phyloP scores from a whole-genome alignment of 192 early-diverging fungal genomes.

The Linnemannia elongata region DNA sequence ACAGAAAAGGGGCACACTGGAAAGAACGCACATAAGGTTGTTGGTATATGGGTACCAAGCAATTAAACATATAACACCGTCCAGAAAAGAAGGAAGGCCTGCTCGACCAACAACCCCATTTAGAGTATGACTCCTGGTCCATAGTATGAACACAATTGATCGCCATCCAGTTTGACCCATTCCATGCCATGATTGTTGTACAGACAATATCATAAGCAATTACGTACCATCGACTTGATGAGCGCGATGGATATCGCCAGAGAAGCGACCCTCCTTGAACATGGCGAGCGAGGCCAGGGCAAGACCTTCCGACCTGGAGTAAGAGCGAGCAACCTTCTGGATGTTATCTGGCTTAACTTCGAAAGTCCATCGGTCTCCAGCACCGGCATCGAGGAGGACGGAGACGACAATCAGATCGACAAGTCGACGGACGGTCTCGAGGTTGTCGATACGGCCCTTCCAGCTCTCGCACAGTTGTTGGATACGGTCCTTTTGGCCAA shows the following conservation, averaged over 20 bases:
- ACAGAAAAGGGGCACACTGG: too few relatives aligned
- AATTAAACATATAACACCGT: too few relatives aligned
- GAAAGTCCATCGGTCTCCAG: constrained; percentile 87
- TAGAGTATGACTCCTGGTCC: too few relatives aligned
- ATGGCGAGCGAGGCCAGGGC: constrained; percentile 87
- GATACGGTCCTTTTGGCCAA: constrained; percentile 61
- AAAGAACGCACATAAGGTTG: too few relatives aligned
- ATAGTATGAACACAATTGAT: neutral
- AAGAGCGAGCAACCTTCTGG: constrained; percentile 57
- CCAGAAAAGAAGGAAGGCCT: too few relatives aligned
- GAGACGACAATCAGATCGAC: constrained; percentile 91
- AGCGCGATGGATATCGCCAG: constrained; percentile 64
- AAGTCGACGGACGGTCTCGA: constrained; percentile 76
- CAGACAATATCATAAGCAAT: neutral
- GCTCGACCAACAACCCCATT: too few relatives aligned
- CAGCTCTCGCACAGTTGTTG: constrained; percentile 63
- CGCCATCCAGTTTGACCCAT: too few relatives aligned
- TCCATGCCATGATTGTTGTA: neutral
- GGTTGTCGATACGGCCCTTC: constrained; percentile 49
- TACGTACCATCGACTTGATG: constrained; percentile 81
- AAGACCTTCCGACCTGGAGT: constrained; percentile 86
- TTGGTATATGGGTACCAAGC: too few relatives aligned
- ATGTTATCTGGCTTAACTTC: constrained; percentile 57
- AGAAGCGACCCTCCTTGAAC: constrained; percentile 87
- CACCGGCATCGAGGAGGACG: constrained; percentile 94